A percentile compares a stretch with the other conserved stretches of the same genome.
Evolutionary conservation across 257 asterid species (phyloP).

Genomic region (Petrea volubilis): DNA sequence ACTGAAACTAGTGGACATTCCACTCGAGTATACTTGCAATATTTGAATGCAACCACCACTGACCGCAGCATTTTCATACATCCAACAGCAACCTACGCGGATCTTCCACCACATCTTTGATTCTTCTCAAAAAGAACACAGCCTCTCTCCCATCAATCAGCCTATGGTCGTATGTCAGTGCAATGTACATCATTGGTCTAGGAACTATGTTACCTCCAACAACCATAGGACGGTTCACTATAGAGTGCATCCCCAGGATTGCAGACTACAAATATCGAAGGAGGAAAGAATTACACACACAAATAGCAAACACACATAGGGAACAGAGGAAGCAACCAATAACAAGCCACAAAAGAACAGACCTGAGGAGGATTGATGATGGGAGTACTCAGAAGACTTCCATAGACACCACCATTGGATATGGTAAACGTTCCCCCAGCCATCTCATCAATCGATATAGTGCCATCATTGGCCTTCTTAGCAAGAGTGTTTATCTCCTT

Average conservation of each 20-base stretch:
- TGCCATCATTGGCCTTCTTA: constrained; percentile 87
- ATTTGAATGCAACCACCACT: neutral
- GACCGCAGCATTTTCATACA: constrained; percentile 41
- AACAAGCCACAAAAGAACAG: constrained; percentile 5
- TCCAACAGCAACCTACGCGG: constrained; percentile 93
- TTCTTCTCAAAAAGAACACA: constrained; percentile 82
- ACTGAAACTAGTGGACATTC: constrained; percentile 6
- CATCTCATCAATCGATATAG: constrained; percentile 97
- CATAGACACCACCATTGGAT: constrained; percentile 97
- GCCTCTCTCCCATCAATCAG: constrained; percentile 99
- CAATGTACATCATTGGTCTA: constrained; percentile 98
- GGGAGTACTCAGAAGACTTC: constrained; percentile 97
- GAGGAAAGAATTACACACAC: neutral
- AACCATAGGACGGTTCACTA: constrained; percentile 94
- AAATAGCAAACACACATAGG: neutral
- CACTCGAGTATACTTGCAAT: constrained; percentile 19
- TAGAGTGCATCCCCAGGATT: constrained; percentile 96
- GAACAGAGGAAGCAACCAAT: neutral
- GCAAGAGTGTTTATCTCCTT: constrained; percentile 87
- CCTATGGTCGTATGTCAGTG: constrained; percentile 93
- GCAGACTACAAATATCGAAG: constrained; percentile 70
- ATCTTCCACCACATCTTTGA: constrained; percentile 96
- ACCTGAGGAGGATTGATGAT: constrained; percentile 99
- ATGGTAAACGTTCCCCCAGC: constrained; percentile 97
- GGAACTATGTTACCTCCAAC: constrained; percentile 86